Base-by-base conservation (phyloP, 495 filamentous ascomycete genomes). In the Hypoxylon crocopeplum region DNA sequence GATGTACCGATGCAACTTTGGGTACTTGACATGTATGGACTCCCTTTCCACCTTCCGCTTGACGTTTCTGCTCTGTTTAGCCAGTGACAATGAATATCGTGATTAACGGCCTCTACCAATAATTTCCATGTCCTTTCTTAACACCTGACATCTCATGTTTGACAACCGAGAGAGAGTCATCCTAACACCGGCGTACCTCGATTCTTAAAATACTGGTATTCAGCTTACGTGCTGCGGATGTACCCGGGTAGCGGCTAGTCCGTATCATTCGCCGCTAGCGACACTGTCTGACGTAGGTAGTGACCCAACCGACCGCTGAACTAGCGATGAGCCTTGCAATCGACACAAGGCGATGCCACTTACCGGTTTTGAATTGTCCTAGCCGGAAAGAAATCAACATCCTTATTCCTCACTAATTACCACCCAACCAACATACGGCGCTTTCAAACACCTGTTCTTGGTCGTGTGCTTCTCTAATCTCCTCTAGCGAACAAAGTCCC, bases 331-430 rank as follows among this genome's bases (percentile, higher is more conserved):
- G 61, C 61, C 61, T 64, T 64, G 61, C 44, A 59, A 64, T 59
- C 55, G 61, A 59, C 60, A 64, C 61, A 59, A 64, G 61, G 55
- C 54, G 45, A 64, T 64, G 61, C 61, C 61, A 64, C 61, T 64
- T 64, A 64, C 61, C 61, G 61, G 61, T 64, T 64, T 64, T 64
- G 61, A 64, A 46, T 56, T 64, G 61, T 64, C 61, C 61, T 64
- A 64, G 50, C 61, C 61, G 49, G 59, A 64, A 64, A 59, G 59
- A 50, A 64, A 64, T 55, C 34, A 40, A 64, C 49, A 59, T 59
- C 61, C 55, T 59, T 44, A 64, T 58, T 64, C 61, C 50, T 64
- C 49, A 58, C 48, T 64, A 33, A 24, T 29, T 41, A 34, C 45
- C 60, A 59, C 61, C 55, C 48, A 57, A 64, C 61, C 45, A 64